Evolutionary conservation across 306 rosid species (phyloP).

Genomic region (Hippophae rhamnoides): DNA sequence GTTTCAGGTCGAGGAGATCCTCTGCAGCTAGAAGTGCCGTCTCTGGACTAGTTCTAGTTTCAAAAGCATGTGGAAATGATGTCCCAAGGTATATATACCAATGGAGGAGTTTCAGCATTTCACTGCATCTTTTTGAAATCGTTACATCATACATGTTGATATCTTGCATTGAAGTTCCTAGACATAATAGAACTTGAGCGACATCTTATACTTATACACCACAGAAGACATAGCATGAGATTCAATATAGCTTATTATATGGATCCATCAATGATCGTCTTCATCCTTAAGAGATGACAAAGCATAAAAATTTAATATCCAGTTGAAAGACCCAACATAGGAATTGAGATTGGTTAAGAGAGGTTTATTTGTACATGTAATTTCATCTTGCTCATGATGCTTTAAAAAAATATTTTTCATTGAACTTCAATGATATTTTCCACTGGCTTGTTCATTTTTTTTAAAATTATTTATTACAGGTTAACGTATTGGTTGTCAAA

Average conservation of each 20-base stretch:
- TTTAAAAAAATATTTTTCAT: not conserved
- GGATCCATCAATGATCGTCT: not conserved
- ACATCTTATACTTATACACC: not conserved
- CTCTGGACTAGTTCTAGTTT: conserved; percentile 84
- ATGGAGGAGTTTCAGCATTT: conserved; percentile 6
- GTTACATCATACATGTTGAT: conserved; percentile 1
- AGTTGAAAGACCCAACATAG: conserved; percentile 11
- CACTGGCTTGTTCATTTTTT: not conserved
- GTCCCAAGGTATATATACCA: conserved; percentile 65
- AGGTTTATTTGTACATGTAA: conserved; percentile 17
- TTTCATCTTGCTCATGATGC: conserved; percentile 17
- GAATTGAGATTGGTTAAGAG: conserved; percentile 9
- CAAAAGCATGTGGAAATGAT: conserved; percentile 98
- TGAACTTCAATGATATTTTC: not conserved
- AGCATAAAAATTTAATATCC: conserved; percentile 7
- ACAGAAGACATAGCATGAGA: not conserved
- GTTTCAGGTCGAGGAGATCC: conserved; percentile 45
- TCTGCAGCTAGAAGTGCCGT: conserved; percentile 85
- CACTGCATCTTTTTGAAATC: conserved; percentile 1
- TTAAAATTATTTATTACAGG: conserved; percentile 30
- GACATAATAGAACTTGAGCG: not conserved
- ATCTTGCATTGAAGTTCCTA: conserved; percentile 12
- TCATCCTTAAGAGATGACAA: conserved; percentile 5
- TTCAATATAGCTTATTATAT: not conserved
- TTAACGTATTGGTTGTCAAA: conserved; percentile 90